Evolutionary conservation across 2,329 filamentous ascomycete genomes (phyloP), one percentile per base, ranked within the genome.

Genomic region (Talaromyces rugulosus): DNA sequence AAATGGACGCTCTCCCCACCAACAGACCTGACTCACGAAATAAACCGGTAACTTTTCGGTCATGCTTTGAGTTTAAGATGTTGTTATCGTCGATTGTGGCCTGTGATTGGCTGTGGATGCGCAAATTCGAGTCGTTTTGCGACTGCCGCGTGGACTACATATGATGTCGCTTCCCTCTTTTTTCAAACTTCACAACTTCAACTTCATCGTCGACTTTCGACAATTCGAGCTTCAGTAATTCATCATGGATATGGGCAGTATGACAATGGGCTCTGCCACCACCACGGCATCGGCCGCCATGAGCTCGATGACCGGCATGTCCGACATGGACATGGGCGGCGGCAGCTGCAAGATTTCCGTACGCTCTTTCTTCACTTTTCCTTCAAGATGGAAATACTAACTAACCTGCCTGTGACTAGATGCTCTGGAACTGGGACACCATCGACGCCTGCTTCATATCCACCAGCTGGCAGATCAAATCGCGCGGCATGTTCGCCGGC

Each of bases 401-500:
- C 34, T 33, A 12, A 33, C 34, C 28, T 30, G 31, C 47, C 11
- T 34, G 2, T 52, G 27, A 9, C 7, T n/a, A 90, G 88, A 92
- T 92, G 89, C 79, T 91, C 47, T 91, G 89, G 88, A 92, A 92
- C 74, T 91, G 88, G 88, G 82, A 89, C 73, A 89, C 87, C 3
- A 79, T 90, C 71, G 86, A 89, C 71, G 77, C 87, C 23, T 91
- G 80, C 76, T 94, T 95, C 81, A 83, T 95, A 70, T 78, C 88
- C 28, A 68, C 72, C 7, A 80, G 82, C 27, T 95, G 91, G 90
- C 87, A 87, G 70, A 84, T 94, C 73, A 87, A 79, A 16, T 88
- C 87, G 28, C 77, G 75, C 2, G 87, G 83, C 73, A 89, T 89
- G 83, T 94, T 96, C 71, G 90, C 89, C 55, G 90, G 88, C 27